These are phyloP conservation scores for Phlyctochytrium bullatum DNA, from an alignment of 192 early-diverging fungal genomes.

Conservation along the genomic window DNA sequence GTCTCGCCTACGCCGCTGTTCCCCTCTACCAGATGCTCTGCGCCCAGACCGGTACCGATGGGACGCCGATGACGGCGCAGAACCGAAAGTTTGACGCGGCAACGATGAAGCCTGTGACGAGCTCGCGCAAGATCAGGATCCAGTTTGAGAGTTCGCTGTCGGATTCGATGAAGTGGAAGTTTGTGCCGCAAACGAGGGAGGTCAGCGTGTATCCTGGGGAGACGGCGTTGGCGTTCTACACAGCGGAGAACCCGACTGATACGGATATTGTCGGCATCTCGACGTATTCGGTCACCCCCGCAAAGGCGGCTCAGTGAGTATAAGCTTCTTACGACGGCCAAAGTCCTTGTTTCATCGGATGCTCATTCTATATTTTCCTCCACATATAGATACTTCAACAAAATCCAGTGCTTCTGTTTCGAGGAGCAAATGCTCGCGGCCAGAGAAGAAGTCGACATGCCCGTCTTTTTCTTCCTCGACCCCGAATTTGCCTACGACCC, in stretches of 20 bases:
- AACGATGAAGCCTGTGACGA: slow-evolving; percentile 59
- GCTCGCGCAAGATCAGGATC: slow-evolving; percentile 60
- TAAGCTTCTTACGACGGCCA: too few relatives aligned
- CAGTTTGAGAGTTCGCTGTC: slow-evolving; percentile 64
- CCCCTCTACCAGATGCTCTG: slow-evolving; percentile 95
- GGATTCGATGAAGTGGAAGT: slow-evolving; percentile 82
- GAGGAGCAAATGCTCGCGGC: slow-evolving; percentile 92
- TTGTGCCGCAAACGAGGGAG: slow-evolving; percentile 82
- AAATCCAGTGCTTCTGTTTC: slow-evolving; percentile 99
- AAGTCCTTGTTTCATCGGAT: too few relatives aligned
- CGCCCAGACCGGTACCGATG: slow-evolving; percentile 86
- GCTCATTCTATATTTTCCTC: background rate
- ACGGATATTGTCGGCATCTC: slow-evolving; percentile 92
- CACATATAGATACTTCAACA: slow-evolving; percentile 77
- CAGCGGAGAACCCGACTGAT: slow-evolving; percentile 79
- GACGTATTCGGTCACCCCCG: slow-evolving; percentile 94
- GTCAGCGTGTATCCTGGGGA: slow-evolving; percentile 93
- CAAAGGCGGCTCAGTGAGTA: slow-evolving; percentile 75
- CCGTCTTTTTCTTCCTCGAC: slow-evolving; percentile 94
- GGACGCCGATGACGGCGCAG: slow-evolving; percentile 72
- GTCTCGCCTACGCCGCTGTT: slow-evolving; percentile 88
- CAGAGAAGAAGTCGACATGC: slow-evolving; percentile 85
- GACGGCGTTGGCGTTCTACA: slow-evolving; percentile 95
- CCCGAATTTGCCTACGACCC: slow-evolving; percentile 94
- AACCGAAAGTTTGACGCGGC: slow-evolving; percentile 63